These are phyloP conservation scores for Chlorella sorokiniana DNA, from an alignment of 139 green algal genomes.

Conservation along the genomic window DNA sequence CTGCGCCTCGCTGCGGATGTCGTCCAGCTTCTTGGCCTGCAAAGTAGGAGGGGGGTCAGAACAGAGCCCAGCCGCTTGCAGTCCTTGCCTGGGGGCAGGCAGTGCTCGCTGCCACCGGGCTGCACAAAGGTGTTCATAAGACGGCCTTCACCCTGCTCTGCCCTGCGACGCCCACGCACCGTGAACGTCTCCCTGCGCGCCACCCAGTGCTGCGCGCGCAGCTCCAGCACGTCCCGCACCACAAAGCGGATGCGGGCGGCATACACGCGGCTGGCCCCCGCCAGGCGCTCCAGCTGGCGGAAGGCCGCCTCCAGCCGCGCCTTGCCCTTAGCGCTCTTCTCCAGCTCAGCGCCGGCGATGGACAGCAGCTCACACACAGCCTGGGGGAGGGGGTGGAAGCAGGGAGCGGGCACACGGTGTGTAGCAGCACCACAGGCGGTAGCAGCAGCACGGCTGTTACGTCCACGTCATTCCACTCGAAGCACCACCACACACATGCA, in stretches of 20 bases:
- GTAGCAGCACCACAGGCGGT: too few relatives aligned
- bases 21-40: slow-evolving; percentile 88
- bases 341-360: slow-evolving; percentile 64
- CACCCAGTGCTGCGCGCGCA: slow-evolving; percentile 60
- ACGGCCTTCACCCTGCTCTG: too few relatives aligned
- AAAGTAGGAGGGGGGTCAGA: neutral
- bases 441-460: neutral
- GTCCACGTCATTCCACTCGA: neutral
- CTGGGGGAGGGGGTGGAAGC: slow-evolving; percentile 34
- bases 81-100: neutral
- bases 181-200: slow-evolving; percentile 69
- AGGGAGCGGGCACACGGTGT: neutral
- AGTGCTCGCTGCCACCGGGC: neutral
- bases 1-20: slow-evolving; percentile 84
- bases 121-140: neutral
- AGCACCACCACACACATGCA: neutral
- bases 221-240: slow-evolving; percentile 75
- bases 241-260: slow-evolving; percentile 64
- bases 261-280: slow-evolving; percentile 36
- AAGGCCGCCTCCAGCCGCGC: slow-evolving; percentile 54
- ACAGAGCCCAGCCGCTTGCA: too few relatives aligned
- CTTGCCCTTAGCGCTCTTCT: slow-evolving; percentile 50
- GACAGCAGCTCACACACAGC: slow-evolving; percentile 90
- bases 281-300: slow-evolving; percentile 48
- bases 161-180: neutral